Conservation (phyloP, 2,329 filamentous ascomycete species). For the Hypoxylon rubiginosum region DNA sequence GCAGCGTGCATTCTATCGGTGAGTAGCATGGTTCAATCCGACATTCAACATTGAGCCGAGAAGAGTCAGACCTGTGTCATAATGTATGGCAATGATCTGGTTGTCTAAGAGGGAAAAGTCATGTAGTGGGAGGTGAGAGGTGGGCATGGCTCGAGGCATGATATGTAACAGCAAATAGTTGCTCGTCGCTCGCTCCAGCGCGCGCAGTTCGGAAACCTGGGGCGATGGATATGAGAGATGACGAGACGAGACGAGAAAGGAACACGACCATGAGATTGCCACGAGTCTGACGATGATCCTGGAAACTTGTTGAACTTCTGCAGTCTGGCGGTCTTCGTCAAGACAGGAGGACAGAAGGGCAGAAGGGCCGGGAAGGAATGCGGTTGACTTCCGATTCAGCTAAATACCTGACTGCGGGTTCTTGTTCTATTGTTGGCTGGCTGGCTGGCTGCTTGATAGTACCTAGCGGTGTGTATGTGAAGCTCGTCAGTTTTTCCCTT, state of each 20-base stretch:
- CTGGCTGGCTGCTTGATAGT: conserved; percentile 21
- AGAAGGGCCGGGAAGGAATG: conserved; percentile 32
- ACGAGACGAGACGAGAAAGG: conserved; percentile 9
- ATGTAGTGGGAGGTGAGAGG: not conserved
- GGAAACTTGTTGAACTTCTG: conserved; percentile 14
- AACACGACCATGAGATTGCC: conserved; percentile 37
- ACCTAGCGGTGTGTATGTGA: conserved; percentile 11
- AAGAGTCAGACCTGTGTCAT: conserved; percentile 19
- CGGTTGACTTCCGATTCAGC: conserved; percentile 39
- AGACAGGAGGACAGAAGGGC: not conserved
- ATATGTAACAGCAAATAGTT: not conserved
- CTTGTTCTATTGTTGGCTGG: not conserved
- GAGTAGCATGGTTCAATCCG: conserved; percentile 37
- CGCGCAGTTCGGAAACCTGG: conserved; percentile 28
- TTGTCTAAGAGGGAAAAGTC: not conserved
- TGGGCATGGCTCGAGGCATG: conserved; percentile 5
- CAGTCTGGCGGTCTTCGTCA: not conserved
- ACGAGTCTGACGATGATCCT: conserved; percentile 39
- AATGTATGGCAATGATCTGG: conserved; percentile 8
- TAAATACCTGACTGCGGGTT: conserved; percentile 14
- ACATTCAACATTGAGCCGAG: conserved; percentile 36
- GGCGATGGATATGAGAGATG: conserved; percentile 28
- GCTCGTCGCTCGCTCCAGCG: not conserved
- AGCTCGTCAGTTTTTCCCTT: conserved; percentile 15
- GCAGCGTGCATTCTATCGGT: conserved; percentile 41